Conservation (phyloP, 768 basidiomycete species). For the Pleurotus cornucopiae region DNA sequence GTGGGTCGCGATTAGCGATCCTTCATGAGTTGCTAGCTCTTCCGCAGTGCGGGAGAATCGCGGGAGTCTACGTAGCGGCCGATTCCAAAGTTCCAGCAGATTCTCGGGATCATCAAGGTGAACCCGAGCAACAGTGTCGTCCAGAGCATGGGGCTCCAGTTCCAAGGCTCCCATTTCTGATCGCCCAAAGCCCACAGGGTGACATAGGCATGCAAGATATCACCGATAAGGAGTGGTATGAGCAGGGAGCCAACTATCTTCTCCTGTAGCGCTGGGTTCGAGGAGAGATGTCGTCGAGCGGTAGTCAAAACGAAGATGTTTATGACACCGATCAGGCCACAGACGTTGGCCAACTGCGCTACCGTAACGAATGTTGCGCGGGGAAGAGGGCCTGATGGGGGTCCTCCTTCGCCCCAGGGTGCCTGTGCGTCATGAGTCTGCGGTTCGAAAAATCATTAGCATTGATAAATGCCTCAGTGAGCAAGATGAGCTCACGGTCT, state of each 20-base stretch:
- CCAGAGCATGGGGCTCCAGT: constrained; percentile 72
- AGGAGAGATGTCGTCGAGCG: constrained; percentile 53
- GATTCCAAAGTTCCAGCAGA: constrained; percentile 73
- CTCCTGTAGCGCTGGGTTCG: constrained; percentile 64
- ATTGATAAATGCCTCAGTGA: neutral
- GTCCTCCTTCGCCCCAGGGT: constrained; percentile 53
- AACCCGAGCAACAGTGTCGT: constrained; percentile 60
- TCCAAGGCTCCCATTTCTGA: constrained; percentile 51
- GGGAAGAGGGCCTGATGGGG: constrained; percentile 48
- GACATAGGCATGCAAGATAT: constrained; percentile 59
- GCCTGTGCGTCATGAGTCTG: constrained; percentile 75
- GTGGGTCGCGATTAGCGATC: neutral
- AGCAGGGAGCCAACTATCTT: constrained; percentile 62
- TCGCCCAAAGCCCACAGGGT: constrained; percentile 80
- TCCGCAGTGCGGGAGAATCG: constrained; percentile 27
- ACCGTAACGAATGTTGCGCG: constrained; percentile 65
- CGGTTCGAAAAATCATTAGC: constrained; percentile 9
- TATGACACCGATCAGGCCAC: constrained; percentile 66
- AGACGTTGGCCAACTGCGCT: constrained; percentile 74
- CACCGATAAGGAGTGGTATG: constrained; percentile 65
- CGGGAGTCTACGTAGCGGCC: constrained; percentile 68
- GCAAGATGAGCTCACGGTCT: constrained; percentile 39
- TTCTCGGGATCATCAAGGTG: constrained; percentile 61
- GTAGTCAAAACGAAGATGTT: constrained; percentile 66
- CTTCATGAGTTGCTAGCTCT: neutral